Evolutionary conservation across 179 eudicot genomes (phyloP).

Genomic region (Beta lomatogona): DNA sequence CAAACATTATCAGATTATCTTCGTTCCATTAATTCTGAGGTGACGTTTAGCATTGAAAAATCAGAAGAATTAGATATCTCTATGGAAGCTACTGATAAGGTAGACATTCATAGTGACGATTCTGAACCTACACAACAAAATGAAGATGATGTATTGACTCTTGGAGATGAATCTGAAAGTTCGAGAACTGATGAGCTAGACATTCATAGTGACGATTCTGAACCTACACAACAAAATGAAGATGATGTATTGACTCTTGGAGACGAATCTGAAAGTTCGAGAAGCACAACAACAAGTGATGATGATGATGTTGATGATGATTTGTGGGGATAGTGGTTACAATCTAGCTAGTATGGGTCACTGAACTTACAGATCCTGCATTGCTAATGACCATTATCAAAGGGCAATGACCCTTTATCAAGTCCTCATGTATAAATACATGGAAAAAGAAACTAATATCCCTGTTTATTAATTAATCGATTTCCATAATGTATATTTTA

Average conservation of each 20-base stretch:
- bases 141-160: neutral
- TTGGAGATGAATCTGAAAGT: neutral
- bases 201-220: neutral
- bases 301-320: too few species aligned
- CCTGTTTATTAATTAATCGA: too few species aligned
- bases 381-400: too few species aligned
- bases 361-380: too few species aligned
- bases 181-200: neutral
- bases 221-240: neutral
- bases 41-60: slow-evolving; percentile 20
- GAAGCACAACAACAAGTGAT: too few species aligned
- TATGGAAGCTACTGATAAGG: neutral
- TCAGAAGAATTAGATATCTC: slow-evolving; percentile 19
- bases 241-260: neutral
- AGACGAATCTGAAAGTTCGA: neutral
- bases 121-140: neutral
- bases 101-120: neutral
- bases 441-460: too few species aligned
- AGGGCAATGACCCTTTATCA: too few species aligned
- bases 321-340: too few species aligned
- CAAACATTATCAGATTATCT: slow-evolving; percentile 17
- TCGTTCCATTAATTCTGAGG: slow-evolving; percentile 20
- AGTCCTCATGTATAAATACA: too few species aligned
- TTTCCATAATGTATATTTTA: too few species aligned
- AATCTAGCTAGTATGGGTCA: too few species aligned